Base-by-base conservation (phyloP, 148 eudicot species). In the Rhododendron ovatum region DNA sequence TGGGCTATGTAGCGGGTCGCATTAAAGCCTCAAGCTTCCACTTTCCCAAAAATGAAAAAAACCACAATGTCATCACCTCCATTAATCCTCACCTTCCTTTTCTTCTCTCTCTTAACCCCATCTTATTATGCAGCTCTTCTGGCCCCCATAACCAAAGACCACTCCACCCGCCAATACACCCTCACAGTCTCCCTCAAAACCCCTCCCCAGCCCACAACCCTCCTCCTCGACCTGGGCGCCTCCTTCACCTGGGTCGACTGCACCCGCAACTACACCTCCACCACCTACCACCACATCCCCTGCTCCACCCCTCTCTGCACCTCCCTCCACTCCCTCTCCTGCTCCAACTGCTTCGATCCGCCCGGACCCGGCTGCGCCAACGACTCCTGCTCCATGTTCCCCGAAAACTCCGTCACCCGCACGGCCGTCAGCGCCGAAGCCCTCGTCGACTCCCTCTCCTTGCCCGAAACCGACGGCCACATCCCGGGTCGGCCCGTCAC, bases 241-340 rank as follows among this genome's bases (percentile, higher is more conserved):
- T 73, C 87, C n/a, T 86, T 86, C 87, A 65, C 55, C 50, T 86
- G 88, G 87, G 43, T 89, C 47, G 85, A 91, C 80, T 91, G 92
- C 84, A 82, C 83, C 33, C 50, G 30, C 0, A 83, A 84, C 84
- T 86, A 86, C 87, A 63, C 82, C 37, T 84, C 90, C 86, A 17
- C 89, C 57, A 28, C 88, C 10, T 88, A 83, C 78, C 84, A 30
- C 71, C 22, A 47, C 47, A 59, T 85, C 67, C 89, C 91, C 33
- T 90, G 91, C 88, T 51, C 76, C 77, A 37, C 91, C 85, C 45
- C 91, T 61, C 88, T 89, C 47, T 90, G 91, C 88, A 3, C n/a
- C 15, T n/a, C 89, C 65, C 81, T 85, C 84, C 13, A 76, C 78
- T 78, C 87, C 20, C 80, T 10, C 30, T 81, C 75, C 65, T 85